Conservation (phyloP, 768 basidiomycete genomes). For the Xerocomus spinulosus region DNA sequence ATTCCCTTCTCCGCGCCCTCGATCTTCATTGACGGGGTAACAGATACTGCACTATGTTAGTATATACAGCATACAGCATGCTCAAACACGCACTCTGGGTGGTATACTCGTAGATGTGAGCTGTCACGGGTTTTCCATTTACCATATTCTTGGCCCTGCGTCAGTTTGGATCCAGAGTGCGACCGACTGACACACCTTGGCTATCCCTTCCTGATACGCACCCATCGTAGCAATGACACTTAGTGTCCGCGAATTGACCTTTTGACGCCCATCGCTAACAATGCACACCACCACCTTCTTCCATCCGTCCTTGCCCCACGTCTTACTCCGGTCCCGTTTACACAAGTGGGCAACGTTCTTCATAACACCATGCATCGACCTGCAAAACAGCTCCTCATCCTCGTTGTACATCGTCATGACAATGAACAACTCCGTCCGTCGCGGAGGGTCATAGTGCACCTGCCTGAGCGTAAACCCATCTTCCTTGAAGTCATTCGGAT, state of each 20-base stretch:
- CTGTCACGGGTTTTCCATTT: constrained; percentile 76
- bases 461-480: constrained; percentile 85
- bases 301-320: constrained; percentile 98
- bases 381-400: constrained; percentile 82
- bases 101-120: constrained; percentile 93
- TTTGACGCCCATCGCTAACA: constrained; percentile 79
- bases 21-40: constrained; percentile 76
- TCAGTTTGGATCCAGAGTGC: constrained; percentile 1
- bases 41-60: constrained; percentile 52
- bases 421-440: constrained; percentile 91
- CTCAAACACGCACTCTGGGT: constrained; percentile 59
- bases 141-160: constrained; percentile 53
- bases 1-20: constrained; percentile 74
- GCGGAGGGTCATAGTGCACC: constrained; percentile 84
- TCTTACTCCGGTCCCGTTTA: constrained; percentile 81
- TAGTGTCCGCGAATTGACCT: constrained; percentile 80
- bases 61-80: neutral
- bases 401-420: constrained; percentile 99
- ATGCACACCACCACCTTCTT: constrained; percentile 96
- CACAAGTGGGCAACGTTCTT: constrained; percentile 90
- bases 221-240: constrained; percentile 92
- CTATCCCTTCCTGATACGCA: constrained; percentile 90
- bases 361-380: constrained; percentile 95
- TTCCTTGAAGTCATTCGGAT: constrained; percentile 87
- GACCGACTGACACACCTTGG: constrained; percentile 50